phyloP scores from a whole-genome alignment of 78 protist genomes.

The Dictyostelium citrinum region DNA sequence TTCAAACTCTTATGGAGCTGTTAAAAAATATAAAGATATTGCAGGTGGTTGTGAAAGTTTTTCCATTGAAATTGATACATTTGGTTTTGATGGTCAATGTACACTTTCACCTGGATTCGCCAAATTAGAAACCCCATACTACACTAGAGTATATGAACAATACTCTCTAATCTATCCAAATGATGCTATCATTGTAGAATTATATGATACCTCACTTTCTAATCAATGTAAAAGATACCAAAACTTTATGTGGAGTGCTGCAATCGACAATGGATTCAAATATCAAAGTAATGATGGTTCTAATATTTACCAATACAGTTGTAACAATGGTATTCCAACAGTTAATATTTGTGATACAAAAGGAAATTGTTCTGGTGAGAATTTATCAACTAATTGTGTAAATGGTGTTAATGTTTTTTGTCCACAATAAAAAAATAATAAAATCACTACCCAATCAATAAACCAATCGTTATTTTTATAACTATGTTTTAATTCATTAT shows the following conservation, averaged over 20 bases:
- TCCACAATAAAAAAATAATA: neutral
- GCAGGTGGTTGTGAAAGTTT: neutral
- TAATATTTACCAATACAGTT: neutral
- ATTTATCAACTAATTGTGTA: neutral
- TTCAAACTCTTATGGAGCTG: too few species aligned
- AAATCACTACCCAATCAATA: too few species aligned
- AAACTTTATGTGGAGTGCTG: neutral
- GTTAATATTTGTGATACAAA: neutral
- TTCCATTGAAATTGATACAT: too few species aligned
- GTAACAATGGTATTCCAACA: neutral
- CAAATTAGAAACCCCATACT: neutral
- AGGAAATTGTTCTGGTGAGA: neutral
- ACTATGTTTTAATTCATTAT: too few species aligned
- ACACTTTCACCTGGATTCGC: neutral
- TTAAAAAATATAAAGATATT: neutral
- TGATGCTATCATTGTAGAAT: neutral
- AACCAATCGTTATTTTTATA: too few species aligned
- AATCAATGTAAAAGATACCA: neutral
- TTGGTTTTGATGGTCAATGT: neutral
- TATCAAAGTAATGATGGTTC: neutral
- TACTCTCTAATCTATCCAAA: neutral
- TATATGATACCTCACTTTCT: neutral
- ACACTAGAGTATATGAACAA: neutral
- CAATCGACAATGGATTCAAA: neutral
- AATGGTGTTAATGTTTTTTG: neutral